Percentiles rank a stretch among this genome's conserved stretches.
Conservation (phyloP, 352 stramenopile species). For the Aphanomyces euteiches region DNA sequence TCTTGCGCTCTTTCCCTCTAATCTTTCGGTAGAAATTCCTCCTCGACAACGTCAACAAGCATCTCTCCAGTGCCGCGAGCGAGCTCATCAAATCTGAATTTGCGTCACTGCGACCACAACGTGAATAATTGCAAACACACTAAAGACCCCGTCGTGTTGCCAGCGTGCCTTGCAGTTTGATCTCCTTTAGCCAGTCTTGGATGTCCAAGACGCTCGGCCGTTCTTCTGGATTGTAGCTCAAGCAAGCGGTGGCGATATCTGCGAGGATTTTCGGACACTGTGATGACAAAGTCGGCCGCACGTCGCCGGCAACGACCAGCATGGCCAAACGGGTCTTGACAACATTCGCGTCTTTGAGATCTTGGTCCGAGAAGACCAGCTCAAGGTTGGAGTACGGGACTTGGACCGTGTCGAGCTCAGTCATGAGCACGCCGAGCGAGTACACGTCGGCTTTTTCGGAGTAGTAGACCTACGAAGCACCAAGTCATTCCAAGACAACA, state of each 20-base stretch:
- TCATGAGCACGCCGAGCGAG: conserved; percentile 20
- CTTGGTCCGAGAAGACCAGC: background rate
- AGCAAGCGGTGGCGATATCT: background rate
- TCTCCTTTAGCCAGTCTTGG: background rate
- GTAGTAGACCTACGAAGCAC: conserved; percentile 22
- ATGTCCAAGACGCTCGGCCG: conserved; percentile 1
- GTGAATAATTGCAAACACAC: background rate
- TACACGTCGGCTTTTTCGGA: conserved; percentile 26
- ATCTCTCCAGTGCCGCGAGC: conserved; percentile 60
- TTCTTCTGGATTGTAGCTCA: conserved; percentile 10
- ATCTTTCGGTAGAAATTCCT: conserved; percentile 64
- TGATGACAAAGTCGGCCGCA: background rate
- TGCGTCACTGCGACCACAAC: background rate
- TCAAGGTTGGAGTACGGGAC: conserved; percentile 13
- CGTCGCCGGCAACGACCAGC: conserved; percentile 19
- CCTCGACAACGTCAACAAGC: conserved; percentile 76
- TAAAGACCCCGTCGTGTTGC: background rate
- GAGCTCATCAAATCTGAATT: conserved; percentile 54
- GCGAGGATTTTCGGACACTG: background rate
- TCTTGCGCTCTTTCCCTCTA: background rate
- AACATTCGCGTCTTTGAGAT: background rate
- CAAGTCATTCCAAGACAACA: background rate
- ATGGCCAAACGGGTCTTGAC: conserved; percentile 13
- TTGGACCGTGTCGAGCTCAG: conserved; percentile 18
- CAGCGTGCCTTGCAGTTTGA: background rate